A percentile compares a stretch with the other conserved stretches of the same genome.
Conservation (phyloP, 2,329 filamentous ascomycete genomes). For the Oidium heveae region DNA sequence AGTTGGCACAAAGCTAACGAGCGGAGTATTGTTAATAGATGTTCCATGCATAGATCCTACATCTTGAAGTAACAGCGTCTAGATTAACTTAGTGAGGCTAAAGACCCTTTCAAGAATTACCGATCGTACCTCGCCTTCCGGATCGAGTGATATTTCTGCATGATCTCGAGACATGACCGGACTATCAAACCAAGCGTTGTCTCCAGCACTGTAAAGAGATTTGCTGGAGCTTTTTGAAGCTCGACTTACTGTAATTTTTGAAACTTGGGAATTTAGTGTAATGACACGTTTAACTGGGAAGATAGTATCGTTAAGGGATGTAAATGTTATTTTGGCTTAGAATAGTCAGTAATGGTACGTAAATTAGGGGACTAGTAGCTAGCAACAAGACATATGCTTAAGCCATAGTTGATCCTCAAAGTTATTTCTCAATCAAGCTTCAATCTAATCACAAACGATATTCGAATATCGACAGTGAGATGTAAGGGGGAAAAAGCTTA, state of each 20-base stretch:
- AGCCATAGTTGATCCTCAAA: too few species aligned
- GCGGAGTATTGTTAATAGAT: slow-evolving; percentile 22
- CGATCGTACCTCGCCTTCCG: slow-evolving; percentile 20
- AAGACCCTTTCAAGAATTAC: not conserved
- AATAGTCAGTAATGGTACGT: too few species aligned
- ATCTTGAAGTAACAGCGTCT: slow-evolving; percentile 25
- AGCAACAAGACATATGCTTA: too few species aligned
- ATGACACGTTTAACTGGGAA: slow-evolving; percentile 6
- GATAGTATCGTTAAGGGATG: slow-evolving; percentile 3
- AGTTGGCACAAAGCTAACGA: slow-evolving; percentile 13
- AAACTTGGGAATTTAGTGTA: slow-evolving; percentile 5
- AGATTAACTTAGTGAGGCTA: slow-evolving; percentile 5
- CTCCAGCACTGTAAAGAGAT: slow-evolving; percentile 17
- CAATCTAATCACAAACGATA: too few species aligned
- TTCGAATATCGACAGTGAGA: too few species aligned
- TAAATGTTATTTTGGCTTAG: not conserved
- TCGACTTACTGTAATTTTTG: slow-evolving; percentile 16
- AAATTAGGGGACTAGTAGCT: too few species aligned
- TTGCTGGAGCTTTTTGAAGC: slow-evolving; percentile 22
- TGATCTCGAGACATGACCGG: slow-evolving; percentile 48
- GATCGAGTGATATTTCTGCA: slow-evolving; percentile 25
- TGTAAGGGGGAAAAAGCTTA: too few species aligned
- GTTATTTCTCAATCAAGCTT: too few species aligned
- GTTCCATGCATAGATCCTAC: slow-evolving; percentile 37
- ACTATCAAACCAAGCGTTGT: slow-evolving; percentile 45